Evolutionary conservation across 805 yeast genomes (phyloP).

Genomic region (Nakazawaea ambrosiae): DNA sequence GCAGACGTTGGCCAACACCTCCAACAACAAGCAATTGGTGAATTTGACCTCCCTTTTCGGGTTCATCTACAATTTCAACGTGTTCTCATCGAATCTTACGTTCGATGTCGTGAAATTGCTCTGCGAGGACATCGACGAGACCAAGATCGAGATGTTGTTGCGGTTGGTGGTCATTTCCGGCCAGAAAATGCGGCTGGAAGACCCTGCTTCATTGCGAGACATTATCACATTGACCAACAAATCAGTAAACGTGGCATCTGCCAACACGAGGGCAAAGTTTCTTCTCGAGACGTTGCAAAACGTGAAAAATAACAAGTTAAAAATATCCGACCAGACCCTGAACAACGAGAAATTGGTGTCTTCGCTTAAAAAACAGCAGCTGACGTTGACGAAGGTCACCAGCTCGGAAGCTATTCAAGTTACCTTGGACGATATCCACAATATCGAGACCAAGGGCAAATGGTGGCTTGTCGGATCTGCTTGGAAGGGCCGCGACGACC

Average conservation of each 20-base stretch:
- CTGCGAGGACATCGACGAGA: conserved; percentile 50
- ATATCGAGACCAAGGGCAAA: conserved; percentile 76
- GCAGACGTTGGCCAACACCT: conserved; percentile 23
- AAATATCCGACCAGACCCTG: conserved; percentile 39
- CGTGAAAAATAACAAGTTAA: conserved; percentile 78
- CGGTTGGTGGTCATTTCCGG: conserved; percentile 74
- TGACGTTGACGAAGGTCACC: conserved; percentile 38
- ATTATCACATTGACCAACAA: conserved; percentile 57
- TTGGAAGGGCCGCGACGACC: conserved; percentile 65
- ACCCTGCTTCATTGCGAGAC: conserved; percentile 77
- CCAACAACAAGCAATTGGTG: conserved; percentile 25
- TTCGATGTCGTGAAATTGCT: conserved; percentile 58
- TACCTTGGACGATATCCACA: conserved; percentile 70
- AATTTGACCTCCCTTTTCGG: conserved; percentile 73
- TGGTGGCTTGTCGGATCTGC: conserved; percentile 99
- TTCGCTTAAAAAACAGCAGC: conserved; percentile 59
- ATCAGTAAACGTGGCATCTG: conserved; percentile 30
- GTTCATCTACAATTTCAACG: conserved; percentile 68
- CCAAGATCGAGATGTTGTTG: conserved; percentile 70
- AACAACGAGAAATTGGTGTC: conserved; percentile 43
- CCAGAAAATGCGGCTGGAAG: conserved; percentile 80
- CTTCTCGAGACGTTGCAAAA: conserved; percentile 80
- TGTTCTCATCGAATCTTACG: conserved; percentile 64
- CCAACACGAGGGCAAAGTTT: conserved; percentile 67
- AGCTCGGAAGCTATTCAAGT: conserved; percentile 77